phyloP scores from a whole-genome alignment of 495 filamentous ascomycete species.

The Lasiosphaeria ovina region DNA sequence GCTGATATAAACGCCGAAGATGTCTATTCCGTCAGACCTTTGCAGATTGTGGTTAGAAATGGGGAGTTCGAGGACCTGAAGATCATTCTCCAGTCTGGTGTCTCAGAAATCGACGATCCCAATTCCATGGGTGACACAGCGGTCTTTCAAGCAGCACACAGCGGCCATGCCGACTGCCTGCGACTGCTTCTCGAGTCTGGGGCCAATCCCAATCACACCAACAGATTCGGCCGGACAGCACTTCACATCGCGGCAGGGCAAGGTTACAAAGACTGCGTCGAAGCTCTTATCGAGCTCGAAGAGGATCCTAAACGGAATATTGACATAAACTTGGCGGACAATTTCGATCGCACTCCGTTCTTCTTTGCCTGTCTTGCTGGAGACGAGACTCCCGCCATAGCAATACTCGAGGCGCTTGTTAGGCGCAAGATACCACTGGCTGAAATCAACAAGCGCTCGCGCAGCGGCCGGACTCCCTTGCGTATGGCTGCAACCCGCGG shows the following conservation, averaged over 20 bases:
- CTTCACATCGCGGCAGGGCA: conserved; percentile 55
- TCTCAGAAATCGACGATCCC: conserved; percentile 22
- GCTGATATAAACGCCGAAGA: conserved; percentile 3
- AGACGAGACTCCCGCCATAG: conserved; percentile 12
- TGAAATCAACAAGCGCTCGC: conserved; percentile 26
- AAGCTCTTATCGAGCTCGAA: conserved; percentile 44
- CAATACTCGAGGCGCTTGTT: conserved; percentile 24
- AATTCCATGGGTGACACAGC: conserved; percentile 23
- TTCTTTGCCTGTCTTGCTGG: conserved; percentile 22
- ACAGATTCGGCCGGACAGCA: conserved; percentile 49
- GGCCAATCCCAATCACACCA: conserved; percentile 38
- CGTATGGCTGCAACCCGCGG: conserved; percentile 25
- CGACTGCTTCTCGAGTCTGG: conserved; percentile 21
- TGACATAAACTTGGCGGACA: conserved; percentile 32
- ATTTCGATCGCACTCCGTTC: conserved; percentile 21
- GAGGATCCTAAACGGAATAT: conserved; percentile 27
- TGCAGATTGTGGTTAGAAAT: not conserved
- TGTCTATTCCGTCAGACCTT: not conserved
- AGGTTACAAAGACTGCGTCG: conserved; percentile 44
- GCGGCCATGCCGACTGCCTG: conserved; percentile 6
- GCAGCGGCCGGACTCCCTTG: conserved; percentile 18
- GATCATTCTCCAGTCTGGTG: conserved; percentile 6
- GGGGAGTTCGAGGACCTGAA: conserved; percentile 1
- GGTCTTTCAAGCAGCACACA: conserved; percentile 16
- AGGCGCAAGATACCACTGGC: conserved; percentile 11